These are phyloP conservation scores for Daldinia caldariorum DNA, from an alignment of 495 filamentous ascomycete genomes.

Conservation along the genomic window DNA sequence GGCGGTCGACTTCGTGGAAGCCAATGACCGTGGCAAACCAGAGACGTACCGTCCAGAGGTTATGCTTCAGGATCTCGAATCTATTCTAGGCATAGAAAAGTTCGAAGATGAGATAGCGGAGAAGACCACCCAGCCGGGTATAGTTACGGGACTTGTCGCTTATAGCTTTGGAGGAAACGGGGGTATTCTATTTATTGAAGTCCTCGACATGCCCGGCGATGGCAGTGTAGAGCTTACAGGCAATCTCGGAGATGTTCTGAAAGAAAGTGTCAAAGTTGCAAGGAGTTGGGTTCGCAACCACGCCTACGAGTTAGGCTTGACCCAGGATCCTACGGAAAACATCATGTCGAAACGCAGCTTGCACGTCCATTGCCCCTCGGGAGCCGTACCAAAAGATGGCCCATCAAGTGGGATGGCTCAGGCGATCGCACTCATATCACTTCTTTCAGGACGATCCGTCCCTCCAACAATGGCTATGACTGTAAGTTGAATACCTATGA, in stretches of 20 bases:
- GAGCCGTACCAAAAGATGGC: constrained; percentile 95
- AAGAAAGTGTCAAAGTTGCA: constrained; percentile 96
- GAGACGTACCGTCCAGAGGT: constrained; percentile 79
- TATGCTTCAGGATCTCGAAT: constrained; percentile 80
- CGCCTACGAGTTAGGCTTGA: constrained; percentile 89
- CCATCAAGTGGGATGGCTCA: constrained; percentile 91
- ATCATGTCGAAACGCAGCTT: constrained; percentile 96
- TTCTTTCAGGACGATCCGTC: constrained; percentile 89
- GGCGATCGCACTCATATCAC: constrained; percentile 88
- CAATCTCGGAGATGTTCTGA: constrained; percentile 97
- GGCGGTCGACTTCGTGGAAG: constrained; percentile 92
- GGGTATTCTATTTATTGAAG: constrained; percentile 97
- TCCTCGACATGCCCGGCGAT: constrained; percentile 94
- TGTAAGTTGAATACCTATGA: constrained; percentile 45
- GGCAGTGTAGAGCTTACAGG: constrained; percentile 96
- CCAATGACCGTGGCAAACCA: constrained; percentile 76
- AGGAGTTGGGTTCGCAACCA: constrained; percentile 96
- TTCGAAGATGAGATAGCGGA: constrained; percentile 97
- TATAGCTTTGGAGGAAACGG: constrained; percentile 93
- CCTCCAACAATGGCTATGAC: constrained; percentile 97
- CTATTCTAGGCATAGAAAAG: constrained; percentile 90
- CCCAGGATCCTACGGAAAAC: constrained; percentile 81
- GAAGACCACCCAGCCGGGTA: constrained; percentile 84
- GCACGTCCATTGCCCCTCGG: constrained; percentile 95
- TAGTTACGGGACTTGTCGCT: constrained; percentile 97